A percentile compares a stretch with the other conserved stretches of the same genome.
phyloP scores from a whole-genome alignment of 345 rosid genomes.

The Reutealis trisperma region DNA sequence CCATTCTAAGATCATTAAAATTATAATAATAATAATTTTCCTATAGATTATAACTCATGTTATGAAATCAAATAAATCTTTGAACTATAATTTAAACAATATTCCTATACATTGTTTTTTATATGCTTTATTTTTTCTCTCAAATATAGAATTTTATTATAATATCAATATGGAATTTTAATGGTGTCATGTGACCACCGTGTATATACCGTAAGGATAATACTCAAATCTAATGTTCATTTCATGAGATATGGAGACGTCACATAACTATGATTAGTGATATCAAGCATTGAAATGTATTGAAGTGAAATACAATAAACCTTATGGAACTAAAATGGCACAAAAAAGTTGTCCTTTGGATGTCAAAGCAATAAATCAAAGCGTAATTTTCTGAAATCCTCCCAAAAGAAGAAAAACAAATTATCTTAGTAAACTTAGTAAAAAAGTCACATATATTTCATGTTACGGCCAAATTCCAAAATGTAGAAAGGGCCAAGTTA shows the following conservation, averaged over 20 bases:
- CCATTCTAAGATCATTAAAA: too few species aligned
- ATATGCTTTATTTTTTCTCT: too few species aligned
- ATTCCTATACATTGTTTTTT: too few species aligned
- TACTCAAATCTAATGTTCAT: not conserved
- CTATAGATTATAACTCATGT: not conserved
- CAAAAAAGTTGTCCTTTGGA: not conserved
- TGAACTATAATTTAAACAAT: too few species aligned
- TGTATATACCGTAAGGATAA: not conserved
- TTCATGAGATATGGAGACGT: not conserved
- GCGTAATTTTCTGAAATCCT: too few species aligned
- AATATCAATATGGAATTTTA: too few species aligned
- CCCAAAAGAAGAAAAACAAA: not conserved
- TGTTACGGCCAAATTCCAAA: not conserved
- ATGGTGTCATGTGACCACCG: not conserved
- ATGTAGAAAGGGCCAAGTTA: not conserved
- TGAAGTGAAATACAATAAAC: too few species aligned
- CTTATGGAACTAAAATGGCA: not conserved
- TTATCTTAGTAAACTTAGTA: not conserved
- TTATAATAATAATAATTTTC: too few species aligned
- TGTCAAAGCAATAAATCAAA: not conserved
- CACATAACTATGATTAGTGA: too few species aligned
- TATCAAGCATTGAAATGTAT: too few species aligned
- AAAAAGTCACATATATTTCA: not conserved
- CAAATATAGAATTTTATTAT: too few species aligned
- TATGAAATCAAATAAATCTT: not conserved